Evolutionary conservation across 352 stramenopile genomes (phyloP), one percentile per base, ranked within the genome.

Genomic region (Phytopythium montanum): DNA sequence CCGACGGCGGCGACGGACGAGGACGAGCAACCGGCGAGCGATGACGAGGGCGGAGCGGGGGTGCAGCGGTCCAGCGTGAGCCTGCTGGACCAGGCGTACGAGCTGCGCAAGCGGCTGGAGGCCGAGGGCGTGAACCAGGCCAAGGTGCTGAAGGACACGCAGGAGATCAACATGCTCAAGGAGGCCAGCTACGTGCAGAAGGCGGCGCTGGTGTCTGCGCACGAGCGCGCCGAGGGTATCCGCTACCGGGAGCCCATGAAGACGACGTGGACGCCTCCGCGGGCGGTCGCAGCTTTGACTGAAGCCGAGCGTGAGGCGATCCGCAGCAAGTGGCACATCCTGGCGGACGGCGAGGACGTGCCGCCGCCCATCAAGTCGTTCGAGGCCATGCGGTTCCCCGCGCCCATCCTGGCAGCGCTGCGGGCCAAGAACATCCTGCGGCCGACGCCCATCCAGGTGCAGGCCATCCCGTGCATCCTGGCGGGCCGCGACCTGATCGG

Each of bases 361-460:
- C 96, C 96, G 25, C 83, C 94, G 59, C 97, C 97, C 3, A 97
- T 99, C 70, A 98, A 98, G 70, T 95, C 87, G 25, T 99, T 99
- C 74, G 75, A 87, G 58, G 91, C 98, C 65, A 99, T 99, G 97
- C 97, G 95, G 50, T 98, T 99, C 62, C 97, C 97, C 3, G 62
- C 67, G 13, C 84, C 93, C 33, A 97, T 99, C 62, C 65, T 99
- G 41, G 75, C 91, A 1, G 86, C 86, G 28, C 82, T 99, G 18
- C 79, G 92, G 48, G 82, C 83, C 23, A 99, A 99, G 74, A 98
- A 98, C 68, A 99, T 99, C 59, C 79, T 92, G 56, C 76, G 92
- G 6, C 97, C 97, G 3, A 99, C 97, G 36, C 97, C 97, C 1
- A 99, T 99, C 74, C 97, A 99, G 80, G 97, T 99, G 64, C 97